Conservation (phyloP, 768 basidiomycete genomes). For the Rhodotorula babjevae region DNA sequence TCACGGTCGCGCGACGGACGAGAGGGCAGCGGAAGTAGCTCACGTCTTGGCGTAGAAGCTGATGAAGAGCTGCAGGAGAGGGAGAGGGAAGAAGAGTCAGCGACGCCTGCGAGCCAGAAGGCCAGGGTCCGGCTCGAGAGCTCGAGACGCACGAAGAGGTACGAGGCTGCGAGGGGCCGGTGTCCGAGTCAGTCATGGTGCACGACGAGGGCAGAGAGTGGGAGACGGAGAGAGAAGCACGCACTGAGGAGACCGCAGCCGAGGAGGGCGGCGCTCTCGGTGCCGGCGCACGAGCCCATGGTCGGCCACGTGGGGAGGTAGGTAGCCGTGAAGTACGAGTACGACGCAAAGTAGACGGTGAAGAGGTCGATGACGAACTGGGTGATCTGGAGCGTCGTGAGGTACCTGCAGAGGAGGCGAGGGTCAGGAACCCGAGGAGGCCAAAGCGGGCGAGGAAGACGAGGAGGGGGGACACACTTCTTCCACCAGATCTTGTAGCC, state of each 20-base stretch:
- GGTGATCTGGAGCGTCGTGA: slow-evolving; percentile 91
- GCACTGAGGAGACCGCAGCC: slow-evolving; percentile 75
- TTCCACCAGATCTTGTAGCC: slow-evolving; percentile 99
- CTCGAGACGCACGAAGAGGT: slow-evolving; percentile 55
- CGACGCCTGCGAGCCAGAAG: no score
- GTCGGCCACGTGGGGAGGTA: slow-evolving; percentile 61
- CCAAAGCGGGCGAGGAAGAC: neutral
- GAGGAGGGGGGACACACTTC: slow-evolving; percentile 51
- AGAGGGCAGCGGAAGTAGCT: no score
- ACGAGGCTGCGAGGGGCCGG: slow-evolving; percentile 53
- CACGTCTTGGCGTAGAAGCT: slow-evolving; percentile 44
- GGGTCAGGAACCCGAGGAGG: neutral
- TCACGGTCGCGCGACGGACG: no score
- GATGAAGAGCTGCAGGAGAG: slow-evolving; percentile 64
- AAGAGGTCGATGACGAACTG: slow-evolving; percentile 91
- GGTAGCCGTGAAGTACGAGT: slow-evolving; percentile 69
- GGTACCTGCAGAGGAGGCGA: slow-evolving; percentile 98
- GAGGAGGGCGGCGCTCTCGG: slow-evolving; percentile 78
- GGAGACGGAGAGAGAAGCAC: neutral
- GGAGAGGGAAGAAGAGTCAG: no score
- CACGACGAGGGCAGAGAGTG: neutral
- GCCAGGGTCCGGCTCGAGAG: no score
- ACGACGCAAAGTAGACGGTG: slow-evolving; percentile 94
- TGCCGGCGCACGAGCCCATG: slow-evolving; percentile 77
- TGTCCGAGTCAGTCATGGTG: neutral